Conservation (phyloP, 1,139 yeast species). For the Wickerhamomyces sp. region DNA sequence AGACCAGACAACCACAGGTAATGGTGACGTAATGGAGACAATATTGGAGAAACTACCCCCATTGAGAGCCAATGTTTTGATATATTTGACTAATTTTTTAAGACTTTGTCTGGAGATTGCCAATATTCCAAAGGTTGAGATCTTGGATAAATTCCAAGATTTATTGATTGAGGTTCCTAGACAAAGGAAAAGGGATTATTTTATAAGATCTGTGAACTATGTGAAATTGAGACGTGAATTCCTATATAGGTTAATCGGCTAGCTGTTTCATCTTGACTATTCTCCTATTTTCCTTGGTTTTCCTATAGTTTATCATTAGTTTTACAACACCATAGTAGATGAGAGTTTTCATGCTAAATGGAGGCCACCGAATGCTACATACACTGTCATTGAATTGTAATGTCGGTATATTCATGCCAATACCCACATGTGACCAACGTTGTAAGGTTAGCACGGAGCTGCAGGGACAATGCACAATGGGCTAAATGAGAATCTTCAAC, state of each 20-base stretch:
- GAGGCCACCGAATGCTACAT: too few species aligned
- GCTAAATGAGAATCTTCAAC: too few species aligned
- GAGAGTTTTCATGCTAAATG: too few species aligned
- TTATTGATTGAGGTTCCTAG: slow-evolving; percentile 27
- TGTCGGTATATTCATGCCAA: too few species aligned
- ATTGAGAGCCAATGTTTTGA: slow-evolving; percentile 35
- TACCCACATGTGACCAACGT: too few species aligned
- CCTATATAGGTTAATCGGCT: slow-evolving; percentile 14
- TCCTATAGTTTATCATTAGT: too few species aligned
- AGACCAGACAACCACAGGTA: slow-evolving; percentile 8
- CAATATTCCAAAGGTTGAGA: slow-evolving; percentile 20
- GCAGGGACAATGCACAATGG: too few species aligned
- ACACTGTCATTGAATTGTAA: too few species aligned
- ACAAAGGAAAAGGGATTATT: slow-evolving; percentile 19
- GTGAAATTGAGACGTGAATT: slow-evolving; percentile 25
- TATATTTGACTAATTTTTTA: slow-evolving; percentile 35
- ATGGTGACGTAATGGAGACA: slow-evolving; percentile 17
- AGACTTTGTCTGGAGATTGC: slow-evolving; percentile 25
- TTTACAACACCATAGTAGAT: too few species aligned
- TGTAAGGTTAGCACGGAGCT: too few species aligned
- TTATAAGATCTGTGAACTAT: slow-evolving; percentile 18
- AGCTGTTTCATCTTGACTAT: too few species aligned
- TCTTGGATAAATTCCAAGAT: slow-evolving; percentile 26
- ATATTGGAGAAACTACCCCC: slow-evolving; percentile 35
- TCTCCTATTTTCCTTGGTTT: too few species aligned